A percentile compares a stretch with the other conserved stretches of the same genome.
These are phyloP conservation scores for Microascus cirrosus DNA, from an alignment of 2,329 filamentous ascomycete genomes.

Conservation along the genomic window DNA sequence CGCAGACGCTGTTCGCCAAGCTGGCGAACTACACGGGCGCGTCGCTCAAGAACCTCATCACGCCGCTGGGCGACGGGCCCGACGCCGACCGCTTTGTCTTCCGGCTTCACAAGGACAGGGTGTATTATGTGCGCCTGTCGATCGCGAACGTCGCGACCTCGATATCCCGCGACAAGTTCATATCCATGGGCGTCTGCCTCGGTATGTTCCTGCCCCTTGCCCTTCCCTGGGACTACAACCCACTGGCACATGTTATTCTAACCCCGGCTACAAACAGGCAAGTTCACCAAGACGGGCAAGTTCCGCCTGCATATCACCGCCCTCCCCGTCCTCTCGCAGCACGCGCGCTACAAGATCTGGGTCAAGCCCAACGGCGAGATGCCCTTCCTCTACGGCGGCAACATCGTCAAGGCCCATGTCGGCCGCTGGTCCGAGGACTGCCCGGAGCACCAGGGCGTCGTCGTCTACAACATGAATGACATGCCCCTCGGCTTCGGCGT, in stretches of 20 bases:
- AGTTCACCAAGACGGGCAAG: slow-evolving; percentile 94
- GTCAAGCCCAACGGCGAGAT: slow-evolving; percentile 93
- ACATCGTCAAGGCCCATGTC: slow-evolving; percentile 62
- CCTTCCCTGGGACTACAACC: too few relatives aligned
- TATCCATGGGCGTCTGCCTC: slow-evolving; percentile 81
- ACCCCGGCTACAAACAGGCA: slow-evolving; percentile 35
- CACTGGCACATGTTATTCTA: too few relatives aligned
- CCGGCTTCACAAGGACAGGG: slow-evolving; percentile 67
- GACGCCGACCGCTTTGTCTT: slow-evolving; percentile 75
- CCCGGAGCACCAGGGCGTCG: slow-evolving; percentile 83
- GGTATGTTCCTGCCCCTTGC: slow-evolving; percentile 24
- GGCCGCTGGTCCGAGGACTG: slow-evolving; percentile 84
- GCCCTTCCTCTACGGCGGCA: slow-evolving; percentile 92
- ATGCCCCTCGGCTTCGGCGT: slow-evolving; percentile 89
- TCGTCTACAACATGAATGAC: slow-evolving; percentile 88
- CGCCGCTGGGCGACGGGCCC: slow-evolving; percentile 55
- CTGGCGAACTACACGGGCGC: slow-evolving; percentile 87
- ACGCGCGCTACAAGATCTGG: slow-evolving; percentile 95
- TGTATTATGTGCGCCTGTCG: slow-evolving; percentile 85
- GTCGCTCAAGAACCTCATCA: slow-evolving; percentile 76
- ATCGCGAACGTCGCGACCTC: slow-evolving; percentile 87
- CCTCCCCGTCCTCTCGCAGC: slow-evolving; percentile 76
- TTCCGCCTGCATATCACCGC: slow-evolving; percentile 89
- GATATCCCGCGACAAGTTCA: slow-evolving; percentile 67
- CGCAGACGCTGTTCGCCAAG: slow-evolving; percentile 78